These are phyloP conservation scores for Hydnomerulius pinastri DNA, from an alignment of 768 basidiomycete species.

Conservation along the genomic window DNA sequence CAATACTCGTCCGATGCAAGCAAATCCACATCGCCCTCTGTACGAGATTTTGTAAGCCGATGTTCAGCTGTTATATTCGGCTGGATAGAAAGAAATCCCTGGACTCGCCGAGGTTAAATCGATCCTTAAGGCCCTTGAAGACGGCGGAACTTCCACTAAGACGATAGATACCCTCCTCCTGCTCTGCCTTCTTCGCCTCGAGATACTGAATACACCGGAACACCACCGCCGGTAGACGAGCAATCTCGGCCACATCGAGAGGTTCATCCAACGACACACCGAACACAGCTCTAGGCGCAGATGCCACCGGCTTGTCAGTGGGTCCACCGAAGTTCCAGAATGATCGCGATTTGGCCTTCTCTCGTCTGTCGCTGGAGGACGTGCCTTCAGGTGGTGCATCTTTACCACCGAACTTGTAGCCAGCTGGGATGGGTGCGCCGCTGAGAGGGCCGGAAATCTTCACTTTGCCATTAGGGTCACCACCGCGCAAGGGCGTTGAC, in stretches of 20 bases:
- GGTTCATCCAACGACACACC: slow-evolving; percentile 87
- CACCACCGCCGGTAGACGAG: slow-evolving; percentile 88
- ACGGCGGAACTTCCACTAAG: slow-evolving; percentile 93
- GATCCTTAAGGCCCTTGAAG: slow-evolving; percentile 90
- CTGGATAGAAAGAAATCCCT: slow-evolving; percentile 1
- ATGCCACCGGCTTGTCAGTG: slow-evolving; percentile 43
- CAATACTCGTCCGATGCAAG: slow-evolving; percentile 87
- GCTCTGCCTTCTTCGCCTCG: slow-evolving; percentile 90
- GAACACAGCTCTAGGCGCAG: slow-evolving; percentile 75
- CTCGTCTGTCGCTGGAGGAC: slow-evolving; percentile 65
- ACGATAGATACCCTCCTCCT: slow-evolving; percentile 97
- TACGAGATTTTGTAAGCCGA: slow-evolving; percentile 9
- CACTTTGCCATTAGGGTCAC: slow-evolving; percentile 61
- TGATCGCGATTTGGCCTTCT: slow-evolving; percentile 89
- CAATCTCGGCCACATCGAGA: slow-evolving; percentile 86
- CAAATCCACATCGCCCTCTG: slow-evolving; percentile 96
- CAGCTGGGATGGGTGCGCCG: slow-evolving; percentile 81
- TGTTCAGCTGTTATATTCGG: no score
- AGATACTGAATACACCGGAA: slow-evolving; percentile 96
- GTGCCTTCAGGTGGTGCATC: slow-evolving; percentile 50
- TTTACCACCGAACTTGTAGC: slow-evolving; percentile 89
- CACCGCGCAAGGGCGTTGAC: slow-evolving; percentile 49
- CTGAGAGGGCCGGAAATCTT: slow-evolving; percentile 91
- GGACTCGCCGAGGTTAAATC: slow-evolving; percentile 82
- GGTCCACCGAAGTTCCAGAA: slow-evolving; percentile 92